phyloP scores from a whole-genome alignment of 2,329 filamentous ascomycete species.

The Paraphoma chrysanthemicola region DNA sequence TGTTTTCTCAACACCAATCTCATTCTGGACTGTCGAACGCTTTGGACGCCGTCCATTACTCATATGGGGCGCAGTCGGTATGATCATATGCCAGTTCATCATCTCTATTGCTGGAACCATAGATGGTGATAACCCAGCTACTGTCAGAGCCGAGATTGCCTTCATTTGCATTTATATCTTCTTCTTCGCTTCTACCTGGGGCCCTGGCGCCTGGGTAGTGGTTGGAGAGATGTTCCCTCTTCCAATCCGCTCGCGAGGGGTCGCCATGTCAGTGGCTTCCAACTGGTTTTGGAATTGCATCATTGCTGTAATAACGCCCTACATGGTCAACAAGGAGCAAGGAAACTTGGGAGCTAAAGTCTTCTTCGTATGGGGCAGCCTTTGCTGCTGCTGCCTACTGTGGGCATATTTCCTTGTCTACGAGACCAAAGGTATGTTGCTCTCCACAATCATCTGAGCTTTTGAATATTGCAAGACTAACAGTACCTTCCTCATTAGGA shows the following conservation, averaged over 20 bases:
- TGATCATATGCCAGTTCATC: too few relatives aligned
- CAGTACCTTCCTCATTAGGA: too few relatives aligned
- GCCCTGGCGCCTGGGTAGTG: constrained; percentile 73
- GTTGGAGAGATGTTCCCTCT: constrained; percentile 92
- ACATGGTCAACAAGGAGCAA: constrained; percentile 63
- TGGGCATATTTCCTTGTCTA: constrained; percentile 71
- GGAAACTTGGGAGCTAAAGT: constrained; percentile 5
- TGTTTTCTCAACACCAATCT: constrained; percentile 81
- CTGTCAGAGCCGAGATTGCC: constrained; percentile 67
- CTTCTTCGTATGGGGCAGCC: too few relatives aligned
- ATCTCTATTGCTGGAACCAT: too few relatives aligned
- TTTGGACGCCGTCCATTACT: constrained; percentile 53
- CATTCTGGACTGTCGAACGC: constrained; percentile 84
- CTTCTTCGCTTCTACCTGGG: constrained; percentile 90
- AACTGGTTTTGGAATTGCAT: constrained; percentile 75
- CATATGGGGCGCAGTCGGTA: too few relatives aligned
- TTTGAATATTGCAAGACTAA: too few relatives aligned
- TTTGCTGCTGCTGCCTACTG: constrained; percentile 23
- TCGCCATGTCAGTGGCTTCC: constrained; percentile 78
- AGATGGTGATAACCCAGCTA: constrained; percentile 54
- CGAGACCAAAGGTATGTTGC: constrained; percentile 85
- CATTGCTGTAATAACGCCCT: constrained; percentile 74
- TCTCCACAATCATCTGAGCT: too few relatives aligned
- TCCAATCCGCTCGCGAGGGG: constrained; percentile 86
- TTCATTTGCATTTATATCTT: constrained; percentile 94